Conservation (phyloP, 2,329 filamentous ascomycete species). For the Alternaria incomplexa region DNA sequence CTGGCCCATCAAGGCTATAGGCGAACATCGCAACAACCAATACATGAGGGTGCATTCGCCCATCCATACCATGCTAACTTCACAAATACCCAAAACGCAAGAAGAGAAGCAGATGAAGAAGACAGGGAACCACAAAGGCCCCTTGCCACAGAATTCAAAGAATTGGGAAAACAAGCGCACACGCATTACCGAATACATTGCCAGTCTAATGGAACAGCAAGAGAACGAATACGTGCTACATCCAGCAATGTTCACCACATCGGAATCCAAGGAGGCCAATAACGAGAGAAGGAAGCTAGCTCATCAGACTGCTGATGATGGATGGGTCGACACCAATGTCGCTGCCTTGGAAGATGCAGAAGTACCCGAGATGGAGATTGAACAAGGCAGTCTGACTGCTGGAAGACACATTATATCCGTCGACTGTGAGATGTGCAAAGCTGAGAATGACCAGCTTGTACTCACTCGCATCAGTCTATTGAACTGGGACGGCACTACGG, state of each 20-base stretch:
- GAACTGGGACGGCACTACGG: slow-evolving; percentile 79
- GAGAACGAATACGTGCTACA: slow-evolving; percentile 88
- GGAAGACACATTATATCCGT: slow-evolving; percentile 80
- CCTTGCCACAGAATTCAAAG: slow-evolving; percentile 67
- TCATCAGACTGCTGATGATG: slow-evolving; percentile 61
- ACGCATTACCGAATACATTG: slow-evolving; percentile 80
- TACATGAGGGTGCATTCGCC: slow-evolving; percentile 83
- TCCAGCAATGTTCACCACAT: slow-evolving; percentile 70
- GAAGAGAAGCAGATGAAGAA: slow-evolving; percentile 68
- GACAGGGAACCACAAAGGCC: slow-evolving; percentile 47
- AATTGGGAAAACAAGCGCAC: slow-evolving; percentile 78
- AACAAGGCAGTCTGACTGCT: slow-evolving; percentile 81
- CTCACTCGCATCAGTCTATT: slow-evolving; percentile 89
- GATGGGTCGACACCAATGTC: slow-evolving; percentile 84
- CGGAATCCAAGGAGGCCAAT: slow-evolving; percentile 61
- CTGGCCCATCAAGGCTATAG: slow-evolving; percentile 88
- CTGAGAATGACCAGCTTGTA: slow-evolving; percentile 77
- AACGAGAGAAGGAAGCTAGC: slow-evolving; percentile 60
- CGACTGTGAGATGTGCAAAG: slow-evolving; percentile 98
- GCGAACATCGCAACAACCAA: slow-evolving; percentile 71
- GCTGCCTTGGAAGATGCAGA: slow-evolving; percentile 69
- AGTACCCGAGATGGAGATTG: slow-evolving; percentile 71
- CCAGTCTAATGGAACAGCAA: slow-evolving; percentile 72
- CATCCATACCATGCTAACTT: slow-evolving; percentile 80
- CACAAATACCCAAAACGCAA: slow-evolving; percentile 71